phyloP scores from a whole-genome alignment of 768 basidiomycete species.

The Floccularia luteovirens region DNA sequence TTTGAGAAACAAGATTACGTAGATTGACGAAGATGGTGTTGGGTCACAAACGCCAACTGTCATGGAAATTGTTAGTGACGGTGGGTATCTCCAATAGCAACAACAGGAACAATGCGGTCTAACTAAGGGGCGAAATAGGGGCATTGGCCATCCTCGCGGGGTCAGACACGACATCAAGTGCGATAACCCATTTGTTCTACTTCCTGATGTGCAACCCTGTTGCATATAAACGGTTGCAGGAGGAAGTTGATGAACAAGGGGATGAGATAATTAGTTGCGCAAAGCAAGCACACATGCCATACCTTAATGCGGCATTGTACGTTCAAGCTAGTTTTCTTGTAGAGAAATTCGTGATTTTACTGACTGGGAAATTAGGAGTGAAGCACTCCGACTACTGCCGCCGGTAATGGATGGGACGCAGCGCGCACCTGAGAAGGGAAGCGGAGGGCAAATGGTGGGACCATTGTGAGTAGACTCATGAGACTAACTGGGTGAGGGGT shows the following conservation, averaged over 20 bases:
- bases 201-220: slow-evolving; percentile 24
- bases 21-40: slow-evolving; percentile 34
- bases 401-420: slow-evolving; percentile 41
- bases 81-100: slow-evolving; percentile 8
- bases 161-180: slow-evolving; percentile 31
- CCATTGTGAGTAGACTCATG: slow-evolving; percentile 27
- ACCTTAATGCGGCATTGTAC: slow-evolving; percentile 28
- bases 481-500: background rate
- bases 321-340: slow-evolving; percentile 7
- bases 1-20: background rate
- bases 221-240: slow-evolving; percentile 21
- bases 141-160: slow-evolving; percentile 32
- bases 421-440: slow-evolving; percentile 25
- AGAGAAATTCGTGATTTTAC: too few relatives aligned
- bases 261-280: slow-evolving; percentile 16
- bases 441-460: slow-evolving; percentile 30
- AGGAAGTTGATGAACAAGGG: slow-evolving; percentile 23
- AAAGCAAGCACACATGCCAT: slow-evolving; percentile 21
- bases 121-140: slow-evolving; percentile 8
- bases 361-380: slow-evolving; percentile 38
- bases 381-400: slow-evolving; percentile 40
- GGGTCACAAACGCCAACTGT: slow-evolving; percentile 20
- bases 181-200: slow-evolving; percentile 23
- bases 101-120: background rate
- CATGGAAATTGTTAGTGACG: slow-evolving; percentile 27